phyloP scores from a whole-genome alignment of 768 basidiomycete genomes.

The Ramaria sp. region DNA sequence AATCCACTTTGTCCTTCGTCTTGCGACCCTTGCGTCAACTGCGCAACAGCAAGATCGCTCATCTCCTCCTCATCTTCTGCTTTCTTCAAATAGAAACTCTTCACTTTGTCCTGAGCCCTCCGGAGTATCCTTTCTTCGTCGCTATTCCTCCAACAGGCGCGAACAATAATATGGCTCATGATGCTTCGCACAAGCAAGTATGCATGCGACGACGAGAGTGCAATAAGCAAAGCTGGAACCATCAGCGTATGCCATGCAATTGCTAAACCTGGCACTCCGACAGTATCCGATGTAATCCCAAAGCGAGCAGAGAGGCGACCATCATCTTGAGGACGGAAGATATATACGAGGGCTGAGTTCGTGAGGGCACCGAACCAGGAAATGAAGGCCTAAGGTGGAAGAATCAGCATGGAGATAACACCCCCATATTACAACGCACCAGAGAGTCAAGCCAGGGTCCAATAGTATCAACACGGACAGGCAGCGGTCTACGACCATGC shows the following conservation, averaged over 20 bases:
- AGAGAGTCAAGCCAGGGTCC: slow-evolving; percentile 91
- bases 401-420: background rate
- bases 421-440: slow-evolving; percentile 23
- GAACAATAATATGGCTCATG: slow-evolving; percentile 61
- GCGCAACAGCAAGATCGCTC: background rate
- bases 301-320: slow-evolving; percentile 8
- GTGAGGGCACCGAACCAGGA: slow-evolving; percentile 84
- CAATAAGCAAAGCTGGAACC: slow-evolving; percentile 56
- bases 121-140: slow-evolving; percentile 50
- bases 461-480: slow-evolving; percentile 79
- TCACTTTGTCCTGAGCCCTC: slow-evolving; percentile 42
- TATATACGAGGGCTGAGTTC: slow-evolving; percentile 83
- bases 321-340: slow-evolving; percentile 50
- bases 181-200: slow-evolving; percentile 55
- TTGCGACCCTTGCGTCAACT: background rate
- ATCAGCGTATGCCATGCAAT: slow-evolving; percentile 26
- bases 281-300: background rate
- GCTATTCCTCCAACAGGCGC: slow-evolving; percentile 68
- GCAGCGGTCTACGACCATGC: slow-evolving; percentile 76
- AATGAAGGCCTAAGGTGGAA: slow-evolving; percentile 43
- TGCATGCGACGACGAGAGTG: slow-evolving; percentile 79
- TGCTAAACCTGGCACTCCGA: slow-evolving; percentile 7
- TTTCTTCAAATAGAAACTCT: slow-evolving; percentile 29
- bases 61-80: background rate
- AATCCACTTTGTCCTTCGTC: slow-evolving; percentile 25